A percentile compares a stretch with the other conserved stretches of the same genome.
These are phyloP conservation scores for Lichenothelia convexa DNA, from an alignment of 495 filamentous ascomycete genomes.

Conservation along the genomic window DNA sequence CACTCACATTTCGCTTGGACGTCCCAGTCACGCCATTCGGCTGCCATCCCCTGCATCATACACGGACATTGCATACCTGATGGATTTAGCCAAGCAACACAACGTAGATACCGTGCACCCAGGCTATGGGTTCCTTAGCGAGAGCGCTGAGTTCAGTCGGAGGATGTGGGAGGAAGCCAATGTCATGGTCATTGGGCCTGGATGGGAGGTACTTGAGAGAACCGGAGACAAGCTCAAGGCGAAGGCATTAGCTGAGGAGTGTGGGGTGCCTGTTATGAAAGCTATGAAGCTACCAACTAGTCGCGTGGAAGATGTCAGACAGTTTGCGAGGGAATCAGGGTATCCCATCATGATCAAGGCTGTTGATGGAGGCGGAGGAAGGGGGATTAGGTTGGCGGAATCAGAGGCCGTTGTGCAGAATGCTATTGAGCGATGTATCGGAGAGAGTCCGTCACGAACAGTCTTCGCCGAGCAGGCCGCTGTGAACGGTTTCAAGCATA, in stretches of 20 bases:
- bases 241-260: constrained; percentile 32
- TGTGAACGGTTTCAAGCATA: constrained; percentile 23
- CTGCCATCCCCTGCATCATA: constrained; percentile 33
- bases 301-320: constrained; percentile 20
- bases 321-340: constrained; percentile 27
- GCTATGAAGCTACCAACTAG: constrained; percentile 28
- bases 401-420: constrained; percentile 10
- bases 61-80: constrained; percentile 29
- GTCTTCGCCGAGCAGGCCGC: constrained; percentile 31
- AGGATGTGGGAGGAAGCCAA: constrained; percentile 33
- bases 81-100: constrained; percentile 29
- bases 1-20: constrained; percentile 31
- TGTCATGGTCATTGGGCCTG: constrained; percentile 35
- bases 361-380: constrained; percentile 23
- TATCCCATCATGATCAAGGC: constrained; percentile 40
- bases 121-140: constrained; percentile 45
- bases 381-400: constrained; percentile 22
- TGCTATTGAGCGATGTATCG: constrained; percentile 16
- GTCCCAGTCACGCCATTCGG: constrained; percentile 27
- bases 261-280: constrained; percentile 33
- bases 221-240: constrained; percentile 42
- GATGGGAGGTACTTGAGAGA: constrained; percentile 27
- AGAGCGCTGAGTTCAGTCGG: constrained; percentile 34
- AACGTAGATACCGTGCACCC: constrained; percentile 39
- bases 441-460: constrained; percentile 32